Evolutionary conservation across 1,139 yeast species (phyloP).

Genomic region (Barnettozyma hawaiiensis): DNA sequence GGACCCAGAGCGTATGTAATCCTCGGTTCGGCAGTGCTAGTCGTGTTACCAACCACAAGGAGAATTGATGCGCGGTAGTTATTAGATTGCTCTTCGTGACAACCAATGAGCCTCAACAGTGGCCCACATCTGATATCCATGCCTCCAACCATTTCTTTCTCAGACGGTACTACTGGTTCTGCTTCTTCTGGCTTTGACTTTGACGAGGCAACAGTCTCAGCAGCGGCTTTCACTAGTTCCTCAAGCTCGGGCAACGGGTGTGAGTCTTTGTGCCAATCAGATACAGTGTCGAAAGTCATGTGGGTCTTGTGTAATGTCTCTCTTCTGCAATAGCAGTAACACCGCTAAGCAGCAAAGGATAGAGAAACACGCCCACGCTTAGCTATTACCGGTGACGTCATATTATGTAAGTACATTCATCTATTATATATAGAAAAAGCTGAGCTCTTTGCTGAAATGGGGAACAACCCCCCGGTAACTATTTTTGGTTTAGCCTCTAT

Average conservation of each 20-base stretch:
- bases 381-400: background rate
- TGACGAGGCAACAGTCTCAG: too few species aligned
- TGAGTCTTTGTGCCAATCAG: slow-evolving; percentile 12
- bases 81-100: slow-evolving; percentile 39
- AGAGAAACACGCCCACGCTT: background rate
- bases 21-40: slow-evolving; percentile 21
- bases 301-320: too few species aligned
- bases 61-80: slow-evolving; percentile 63
- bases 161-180: too few species aligned
- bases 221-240: slow-evolving; percentile 5
- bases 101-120: slow-evolving; percentile 58
- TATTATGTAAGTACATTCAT: background rate
- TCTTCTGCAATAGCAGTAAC: too few species aligned
- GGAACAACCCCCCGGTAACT: background rate
- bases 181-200: too few species aligned
- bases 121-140: slow-evolving; percentile 74
- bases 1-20: slow-evolving; percentile 28
- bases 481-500: too few species aligned
- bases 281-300: background rate
- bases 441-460: too few species aligned
- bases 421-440: too few species aligned
- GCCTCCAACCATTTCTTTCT: slow-evolving; percentile 26
- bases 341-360: too few species aligned
- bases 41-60: slow-evolving; percentile 39
- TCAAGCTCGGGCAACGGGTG: slow-evolving; percentile 10